phyloP scores from a whole-genome alignment of 176 grass and related monocot genomes.

The Elymus sibiricus region DNA sequence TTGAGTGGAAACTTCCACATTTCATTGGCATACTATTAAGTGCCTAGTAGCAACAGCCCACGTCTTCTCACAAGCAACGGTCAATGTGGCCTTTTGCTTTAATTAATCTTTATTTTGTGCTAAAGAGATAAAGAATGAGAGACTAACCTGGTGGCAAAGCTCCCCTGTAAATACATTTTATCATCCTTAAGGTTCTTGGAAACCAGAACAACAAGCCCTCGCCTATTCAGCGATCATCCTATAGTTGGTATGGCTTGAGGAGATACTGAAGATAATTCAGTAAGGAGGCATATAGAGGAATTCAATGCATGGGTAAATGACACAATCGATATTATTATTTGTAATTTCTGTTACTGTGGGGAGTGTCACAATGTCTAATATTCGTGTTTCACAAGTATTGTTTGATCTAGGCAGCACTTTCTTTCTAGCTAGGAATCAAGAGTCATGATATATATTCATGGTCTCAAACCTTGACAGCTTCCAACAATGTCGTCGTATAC shows the following conservation, averaged over 20 bases:
- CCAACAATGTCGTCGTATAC: too few species aligned
- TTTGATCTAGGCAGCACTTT: too few species aligned
- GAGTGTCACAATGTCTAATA: neutral
- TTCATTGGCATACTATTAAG: neutral
- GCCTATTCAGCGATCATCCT: neutral
- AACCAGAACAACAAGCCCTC: neutral
- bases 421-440: too few species aligned
- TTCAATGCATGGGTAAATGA: conserved; percentile 5
- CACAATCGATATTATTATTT: neutral
- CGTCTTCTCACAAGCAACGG: neutral
- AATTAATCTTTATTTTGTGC: neutral
- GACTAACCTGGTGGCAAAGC: neutral
- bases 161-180: neutral
- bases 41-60: neutral
- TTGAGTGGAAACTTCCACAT: neutral
- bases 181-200: neutral
- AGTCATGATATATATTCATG: too few species aligned
- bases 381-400: neutral
- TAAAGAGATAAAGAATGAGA: neutral
- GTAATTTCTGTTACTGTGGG: neutral
- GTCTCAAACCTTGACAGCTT: too few species aligned
- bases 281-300: neutral
- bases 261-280: neutral
- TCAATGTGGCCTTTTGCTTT: neutral
- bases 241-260: neutral